These are phyloP conservation scores for Phytophthora sp. DNA, from an alignment of 352 stramenopile genomes.

Conservation along the genomic window DNA sequence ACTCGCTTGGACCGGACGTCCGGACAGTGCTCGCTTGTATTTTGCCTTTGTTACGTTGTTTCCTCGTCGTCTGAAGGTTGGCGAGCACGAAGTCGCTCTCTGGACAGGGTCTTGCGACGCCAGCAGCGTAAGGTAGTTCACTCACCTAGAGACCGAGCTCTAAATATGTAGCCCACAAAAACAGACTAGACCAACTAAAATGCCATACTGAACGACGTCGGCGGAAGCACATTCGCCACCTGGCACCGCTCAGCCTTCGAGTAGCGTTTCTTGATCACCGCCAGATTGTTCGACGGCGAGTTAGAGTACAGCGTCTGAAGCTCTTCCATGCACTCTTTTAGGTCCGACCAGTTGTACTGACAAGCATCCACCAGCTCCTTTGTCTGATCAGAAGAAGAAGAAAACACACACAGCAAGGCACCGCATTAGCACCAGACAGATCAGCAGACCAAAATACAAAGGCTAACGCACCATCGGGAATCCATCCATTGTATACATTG, in stretches of 20 bases:
- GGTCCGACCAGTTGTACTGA: constrained; percentile 73
- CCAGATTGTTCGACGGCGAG: constrained; percentile 82
- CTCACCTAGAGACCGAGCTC: constrained; percentile 45
- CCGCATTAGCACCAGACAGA: constrained; percentile 5
- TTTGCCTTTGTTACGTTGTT: constrained; percentile 41
- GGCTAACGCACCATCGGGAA: constrained; percentile 71
- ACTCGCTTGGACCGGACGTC: constrained; percentile 8
- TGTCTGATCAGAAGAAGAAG: no score
- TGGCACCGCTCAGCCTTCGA: constrained; percentile 85
- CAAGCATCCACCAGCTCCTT: constrained; percentile 84
- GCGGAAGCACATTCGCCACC: constrained; percentile 74
- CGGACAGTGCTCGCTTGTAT: constrained; percentile 38
- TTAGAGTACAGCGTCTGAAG: constrained; percentile 84
- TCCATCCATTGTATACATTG: constrained; percentile 84
- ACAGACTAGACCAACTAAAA: constrained; percentile 65
- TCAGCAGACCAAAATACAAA: background rate
- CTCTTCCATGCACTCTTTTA: constrained; percentile 86
- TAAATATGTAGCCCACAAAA: constrained; percentile 61
- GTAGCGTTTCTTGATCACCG: constrained; percentile 91
- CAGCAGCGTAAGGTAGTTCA: constrained; percentile 31
- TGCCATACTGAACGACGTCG: constrained; percentile 81
- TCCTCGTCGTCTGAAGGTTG: constrained; percentile 39
- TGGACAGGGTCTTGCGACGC: constrained; percentile 20
- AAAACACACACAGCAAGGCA: constrained; percentile 1
- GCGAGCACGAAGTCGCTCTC: constrained; percentile 33